Evolutionary conservation across 1,284 basidiomycete genomes (phyloP), one percentile per base, ranked within the genome.

Genomic region (Ganoderma leucocontextum): DNA sequence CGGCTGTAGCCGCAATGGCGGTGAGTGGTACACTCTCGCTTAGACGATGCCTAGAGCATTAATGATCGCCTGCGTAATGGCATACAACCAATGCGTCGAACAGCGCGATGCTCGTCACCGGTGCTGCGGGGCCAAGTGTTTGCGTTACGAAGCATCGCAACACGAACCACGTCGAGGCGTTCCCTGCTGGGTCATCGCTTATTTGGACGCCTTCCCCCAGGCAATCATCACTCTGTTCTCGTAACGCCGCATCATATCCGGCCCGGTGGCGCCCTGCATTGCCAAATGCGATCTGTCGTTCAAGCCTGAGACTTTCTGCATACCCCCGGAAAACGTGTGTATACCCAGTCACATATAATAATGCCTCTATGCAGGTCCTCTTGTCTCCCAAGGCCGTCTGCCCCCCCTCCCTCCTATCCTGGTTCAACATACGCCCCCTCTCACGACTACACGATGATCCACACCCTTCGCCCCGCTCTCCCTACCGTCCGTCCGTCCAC

Each of bases 191-290:
- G 53, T 35, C 33, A 58, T 33, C 25, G 65, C 55, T 33, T 53
- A 38, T 10, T n/a, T 36, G 38, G 36, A 33, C 35, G 52, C 53
- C 29, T 25, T 36, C 58, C 19, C 39, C 38, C 39, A 33, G 39
- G 19, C 36, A 22, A 49, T 59, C 55, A 66, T 63, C 55, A 60
- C 41, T 38, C 47, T 44, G 29, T 15, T 64, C 36, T 22, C 62
- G 53, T 68, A 68, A 61, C 67, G 59, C 67, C 67, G 67, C 67
- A 65, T 55, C 63, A 68, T 17, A 60, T 68, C 67, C 67, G 67
- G 60, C 39, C 58, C 19, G 41, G 47, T 15, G 33, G 63, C 60
- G 67, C 60, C 25, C 53, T 44, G 13, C n/a, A 29, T 52, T 22
- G 12, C 44, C 44, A 60, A 42, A 53, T 57, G 57, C 22, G 63